phyloP scores from a whole-genome alignment of 805 yeast genomes.

The Starmerella stellata region DNA sequence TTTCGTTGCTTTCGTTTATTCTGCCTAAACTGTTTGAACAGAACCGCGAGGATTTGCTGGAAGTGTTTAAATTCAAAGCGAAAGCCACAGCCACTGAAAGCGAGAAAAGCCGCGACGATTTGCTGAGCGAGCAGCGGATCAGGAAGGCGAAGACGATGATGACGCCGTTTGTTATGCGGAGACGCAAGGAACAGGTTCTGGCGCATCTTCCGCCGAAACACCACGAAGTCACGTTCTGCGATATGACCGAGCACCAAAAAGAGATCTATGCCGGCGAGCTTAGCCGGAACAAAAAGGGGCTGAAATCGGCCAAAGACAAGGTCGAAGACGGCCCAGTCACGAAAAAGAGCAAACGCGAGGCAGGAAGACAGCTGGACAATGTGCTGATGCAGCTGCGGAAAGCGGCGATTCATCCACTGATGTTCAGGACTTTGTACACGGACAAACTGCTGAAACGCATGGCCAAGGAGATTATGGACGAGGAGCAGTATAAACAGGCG shows the following conservation, averaged over 20 bases:
- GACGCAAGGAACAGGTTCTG: conserved; percentile 82
- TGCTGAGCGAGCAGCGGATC: conserved; percentile 79
- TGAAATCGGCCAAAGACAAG: conserved; percentile 17
- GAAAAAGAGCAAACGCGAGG: conserved; percentile 21
- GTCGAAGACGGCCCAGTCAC: conserved; percentile 18
- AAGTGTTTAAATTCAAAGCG: conserved; percentile 74
- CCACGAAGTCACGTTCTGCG: conserved; percentile 48
- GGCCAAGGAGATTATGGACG: conserved; percentile 65
- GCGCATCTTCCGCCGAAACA: conserved; percentile 69
- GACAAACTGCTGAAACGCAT: conserved; percentile 41
- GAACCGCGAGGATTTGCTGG: conserved; percentile 62
- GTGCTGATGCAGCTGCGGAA: conserved; percentile 77
- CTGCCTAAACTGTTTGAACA: conserved; percentile 67
- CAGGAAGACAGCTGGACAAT: conserved; percentile 35
- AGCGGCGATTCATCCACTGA: conserved; percentile 79
- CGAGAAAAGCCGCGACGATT: conserved; percentile 19
- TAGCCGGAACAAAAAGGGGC: conserved; percentile 17
- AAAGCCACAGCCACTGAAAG: conserved; percentile 35
- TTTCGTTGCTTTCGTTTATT: conserved; percentile 78
- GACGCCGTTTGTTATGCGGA: conserved; percentile 89
- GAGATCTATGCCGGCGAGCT: conserved; percentile 46
- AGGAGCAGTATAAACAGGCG: conserved; percentile 62
- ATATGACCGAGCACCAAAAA: conserved; percentile 36
- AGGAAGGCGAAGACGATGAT: conserved; percentile 90
- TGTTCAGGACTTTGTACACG: conserved; percentile 50